Conservation (phyloP, 352 stramenopile species). For the Thalassiosira mediterranea region DNA sequence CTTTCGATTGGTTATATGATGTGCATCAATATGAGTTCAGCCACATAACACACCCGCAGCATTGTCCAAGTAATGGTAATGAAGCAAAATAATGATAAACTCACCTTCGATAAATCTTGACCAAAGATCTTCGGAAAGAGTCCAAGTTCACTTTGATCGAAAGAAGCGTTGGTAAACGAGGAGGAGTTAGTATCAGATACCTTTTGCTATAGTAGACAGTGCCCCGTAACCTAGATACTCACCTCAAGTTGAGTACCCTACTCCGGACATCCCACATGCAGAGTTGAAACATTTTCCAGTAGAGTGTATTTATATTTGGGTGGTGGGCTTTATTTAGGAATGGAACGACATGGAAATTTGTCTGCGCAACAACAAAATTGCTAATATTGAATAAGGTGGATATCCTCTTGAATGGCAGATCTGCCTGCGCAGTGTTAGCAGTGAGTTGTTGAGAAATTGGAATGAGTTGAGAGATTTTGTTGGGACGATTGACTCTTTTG, state of each 20-base stretch:
- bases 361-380: constrained; percentile 90
- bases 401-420: constrained; percentile 93
- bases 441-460: too few species aligned
- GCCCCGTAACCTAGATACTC: too few species aligned
- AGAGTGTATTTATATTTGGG: constrained; percentile 56
- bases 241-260: constrained; percentile 74
- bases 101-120: constrained; percentile 86
- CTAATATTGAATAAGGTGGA: constrained; percentile 92
- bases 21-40: neutral
- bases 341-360: constrained; percentile 90
- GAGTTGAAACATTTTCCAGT: constrained; percentile 44
- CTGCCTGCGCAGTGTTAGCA: constrained; percentile 89
- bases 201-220: too few species aligned
- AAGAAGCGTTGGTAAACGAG: too few species aligned
- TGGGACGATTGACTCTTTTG: too few species aligned
- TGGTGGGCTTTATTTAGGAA: constrained; percentile 89
- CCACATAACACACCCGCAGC: too few species aligned
- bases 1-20: constrained; percentile 4
- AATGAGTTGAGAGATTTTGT: too few species aligned
- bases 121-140: constrained; percentile 88
- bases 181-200: too few species aligned
- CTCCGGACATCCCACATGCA: constrained; percentile 85
- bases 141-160: constrained; percentile 86
- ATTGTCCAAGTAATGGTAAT: too few species aligned
- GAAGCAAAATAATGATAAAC: constrained; percentile 81